A percentile compares a stretch with the other conserved stretches of the same genome.
phyloP scores from a whole-genome alignment of 1,139 yeast genomes.

The Debaryomyces psychrophilus region DNA sequence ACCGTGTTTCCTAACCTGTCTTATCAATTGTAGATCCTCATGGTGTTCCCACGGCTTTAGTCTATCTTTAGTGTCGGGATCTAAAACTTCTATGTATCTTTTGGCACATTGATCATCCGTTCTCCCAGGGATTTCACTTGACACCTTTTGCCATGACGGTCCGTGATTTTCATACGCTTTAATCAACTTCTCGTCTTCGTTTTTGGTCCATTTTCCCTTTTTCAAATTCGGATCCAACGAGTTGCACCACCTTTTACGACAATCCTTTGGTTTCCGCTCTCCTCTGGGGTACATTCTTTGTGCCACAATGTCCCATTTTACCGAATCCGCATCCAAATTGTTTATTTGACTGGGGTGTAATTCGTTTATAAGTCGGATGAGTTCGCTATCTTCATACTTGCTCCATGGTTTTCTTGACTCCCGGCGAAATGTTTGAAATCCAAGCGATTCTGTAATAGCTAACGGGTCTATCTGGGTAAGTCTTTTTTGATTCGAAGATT shows the following conservation, averaged over 20 bases:
- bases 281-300: constrained; percentile 37
- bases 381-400: constrained; percentile 58
- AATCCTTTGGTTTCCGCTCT: constrained; percentile 64
- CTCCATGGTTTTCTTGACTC: constrained; percentile 70
- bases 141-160: constrained; percentile 84
- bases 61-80: constrained; percentile 78
- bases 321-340: constrained; percentile 35
- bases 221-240: constrained; percentile 80
- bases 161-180: constrained; percentile 71
- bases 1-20: constrained; percentile 72
- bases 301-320: constrained; percentile 74
- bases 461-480: constrained; percentile 59
- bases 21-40: constrained; percentile 72
- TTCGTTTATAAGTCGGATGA: constrained; percentile 42
- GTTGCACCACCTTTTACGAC: constrained; percentile 75
- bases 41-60: constrained; percentile 78
- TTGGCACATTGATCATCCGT: constrained; percentile 97
- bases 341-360: constrained; percentile 25
- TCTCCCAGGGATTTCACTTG: constrained; percentile 74
- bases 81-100: constrained; percentile 84
- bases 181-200: constrained; percentile 70
- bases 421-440: constrained; percentile 71
- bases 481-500: constrained; percentile 17
- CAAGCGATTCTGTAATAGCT: constrained; percentile 72
- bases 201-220: constrained; percentile 88